Percentiles rank a stretch among this genome's conserved stretches.
These are phyloP conservation scores for Hemisphaericaspora nanyangensis DNA, from an alignment of 805 yeast species.

Conservation along the genomic window DNA sequence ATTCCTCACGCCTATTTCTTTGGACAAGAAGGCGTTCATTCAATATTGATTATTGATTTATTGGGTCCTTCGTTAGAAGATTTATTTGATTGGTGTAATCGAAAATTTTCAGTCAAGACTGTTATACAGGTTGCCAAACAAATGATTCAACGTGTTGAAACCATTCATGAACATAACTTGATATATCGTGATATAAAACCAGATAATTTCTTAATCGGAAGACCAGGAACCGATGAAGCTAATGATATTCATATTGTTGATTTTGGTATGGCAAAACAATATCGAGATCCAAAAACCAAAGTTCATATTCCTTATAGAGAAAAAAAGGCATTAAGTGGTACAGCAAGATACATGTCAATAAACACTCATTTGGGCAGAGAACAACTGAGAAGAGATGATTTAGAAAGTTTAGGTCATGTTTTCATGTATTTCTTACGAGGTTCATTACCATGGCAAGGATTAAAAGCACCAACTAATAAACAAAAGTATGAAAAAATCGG, in stretches of 20 bases:
- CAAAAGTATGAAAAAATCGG: conserved; percentile 98
- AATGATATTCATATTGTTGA: conserved; percentile 87
- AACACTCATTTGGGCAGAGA: conserved; percentile 97
- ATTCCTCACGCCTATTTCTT: conserved; percentile 96
- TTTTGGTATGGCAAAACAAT: conserved; percentile 98
- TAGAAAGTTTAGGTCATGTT: conserved; percentile 95
- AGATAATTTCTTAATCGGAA: conserved; percentile 91
- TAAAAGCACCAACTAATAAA: conserved; percentile 96
- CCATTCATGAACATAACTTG: conserved; percentile 83
- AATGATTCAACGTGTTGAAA: conserved; percentile 84
- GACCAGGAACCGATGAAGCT: conserved; percentile 79
- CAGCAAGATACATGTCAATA: conserved; percentile 98
- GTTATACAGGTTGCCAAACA: conserved; percentile 92
- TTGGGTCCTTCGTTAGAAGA: conserved; percentile 96
- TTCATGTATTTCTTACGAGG: conserved; percentile 93
- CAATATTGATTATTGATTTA: conserved; percentile 88
- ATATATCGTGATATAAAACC: conserved; percentile 97
- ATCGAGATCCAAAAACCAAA: conserved; percentile 93
- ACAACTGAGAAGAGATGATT: conserved; percentile 93
- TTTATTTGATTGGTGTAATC: conserved; percentile 96
- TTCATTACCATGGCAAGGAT: conserved; percentile 97
- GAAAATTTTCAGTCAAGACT: conserved; percentile 82
- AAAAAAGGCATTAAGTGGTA: conserved; percentile 91
- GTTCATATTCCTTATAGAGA: conserved; percentile 96
- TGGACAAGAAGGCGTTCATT: conserved; percentile 97